phyloP scores from a whole-genome alignment of 345 rosid genomes.

The Mangifera indica region DNA sequence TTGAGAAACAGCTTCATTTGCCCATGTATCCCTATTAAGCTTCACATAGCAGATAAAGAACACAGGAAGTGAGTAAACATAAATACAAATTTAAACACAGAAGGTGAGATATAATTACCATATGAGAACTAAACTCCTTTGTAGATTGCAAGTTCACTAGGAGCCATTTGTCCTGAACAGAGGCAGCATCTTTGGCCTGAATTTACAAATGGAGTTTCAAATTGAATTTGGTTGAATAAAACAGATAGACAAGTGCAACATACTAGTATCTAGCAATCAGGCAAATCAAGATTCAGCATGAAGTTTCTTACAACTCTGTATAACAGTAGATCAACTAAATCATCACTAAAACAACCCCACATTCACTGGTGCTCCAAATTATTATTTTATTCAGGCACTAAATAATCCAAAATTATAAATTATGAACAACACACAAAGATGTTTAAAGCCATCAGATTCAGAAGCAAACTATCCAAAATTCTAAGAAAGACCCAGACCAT shows the following conservation, averaged over 20 bases:
- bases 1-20: conserved; percentile 90
- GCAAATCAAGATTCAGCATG: neutral
- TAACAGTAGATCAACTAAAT: neutral
- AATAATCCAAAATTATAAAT: neutral
- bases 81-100: neutral
- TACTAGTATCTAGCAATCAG: neutral
- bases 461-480: neutral
- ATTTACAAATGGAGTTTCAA: conserved; percentile 15
- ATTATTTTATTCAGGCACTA: neutral
- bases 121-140: conserved; percentile 93
- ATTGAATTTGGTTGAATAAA: conserved; percentile 15
- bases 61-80: conserved; percentile 8
- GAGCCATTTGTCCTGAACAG: conserved; percentile 90
- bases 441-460: neutral
- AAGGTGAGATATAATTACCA: conserved; percentile 40
- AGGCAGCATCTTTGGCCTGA: conserved; percentile 79
- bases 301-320: neutral
- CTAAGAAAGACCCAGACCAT: neutral
- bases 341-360: neutral
- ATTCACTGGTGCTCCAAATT: neutral
- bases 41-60: conserved; percentile 35
- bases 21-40: conserved; percentile 99
- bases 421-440: neutral
- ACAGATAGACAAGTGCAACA: neutral
- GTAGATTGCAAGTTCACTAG: conserved; percentile 89